A percentile compares a stretch with the other conserved stretches of the same genome.
Conservation (phyloP, 805 yeast species). For the Jamesozyma jinghongensis region DNA sequence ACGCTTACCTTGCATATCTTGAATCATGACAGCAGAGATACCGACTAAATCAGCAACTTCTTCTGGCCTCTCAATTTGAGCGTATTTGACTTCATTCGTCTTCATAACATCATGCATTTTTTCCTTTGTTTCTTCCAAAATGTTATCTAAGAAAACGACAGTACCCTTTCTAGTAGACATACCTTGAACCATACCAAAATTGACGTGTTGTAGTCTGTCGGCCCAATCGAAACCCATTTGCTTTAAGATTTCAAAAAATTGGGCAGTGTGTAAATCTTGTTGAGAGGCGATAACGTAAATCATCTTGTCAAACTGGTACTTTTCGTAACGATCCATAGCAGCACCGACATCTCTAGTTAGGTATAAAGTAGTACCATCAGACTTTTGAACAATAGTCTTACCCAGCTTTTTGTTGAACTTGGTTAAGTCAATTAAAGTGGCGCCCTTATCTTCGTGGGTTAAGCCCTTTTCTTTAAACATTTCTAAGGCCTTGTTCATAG, state of each 20-base stretch:
- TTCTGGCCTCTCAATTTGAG: constrained; percentile 90
- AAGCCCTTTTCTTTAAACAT: constrained; percentile 58
- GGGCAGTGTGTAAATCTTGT: constrained; percentile 91
- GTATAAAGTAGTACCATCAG: constrained; percentile 91
- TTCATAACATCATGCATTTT: constrained; percentile 96
- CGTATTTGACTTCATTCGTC: constrained; percentile 80
- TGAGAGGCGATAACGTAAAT: constrained; percentile 92
- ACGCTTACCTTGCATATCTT: constrained; percentile 97
- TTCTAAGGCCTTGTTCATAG: constrained; percentile 57
- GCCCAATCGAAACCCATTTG: constrained; percentile 91
- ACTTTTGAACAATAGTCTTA: constrained; percentile 83
- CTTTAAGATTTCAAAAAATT: constrained; percentile 87
- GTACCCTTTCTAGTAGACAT: constrained; percentile 98
- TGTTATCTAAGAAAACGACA: constrained; percentile 93
- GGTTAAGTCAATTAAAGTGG: constrained; percentile 76
- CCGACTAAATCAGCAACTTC: constrained; percentile 92
- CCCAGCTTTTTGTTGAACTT: constrained; percentile 85
- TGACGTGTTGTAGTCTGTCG: constrained; percentile 65
- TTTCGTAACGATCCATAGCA: constrained; percentile 81
- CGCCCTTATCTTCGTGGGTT: constrained; percentile 83
- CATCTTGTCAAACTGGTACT: constrained; percentile 87
- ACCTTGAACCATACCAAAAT: constrained; percentile 96
- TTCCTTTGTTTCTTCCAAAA: constrained; percentile 85
- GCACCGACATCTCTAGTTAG: constrained; percentile 95
- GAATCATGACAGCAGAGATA: constrained; percentile 96